Evolutionary conservation across 2,329 filamentous ascomycete species (phyloP), one percentile per base, ranked within the genome.

Genomic region (Fusarium nisikadoi): DNA sequence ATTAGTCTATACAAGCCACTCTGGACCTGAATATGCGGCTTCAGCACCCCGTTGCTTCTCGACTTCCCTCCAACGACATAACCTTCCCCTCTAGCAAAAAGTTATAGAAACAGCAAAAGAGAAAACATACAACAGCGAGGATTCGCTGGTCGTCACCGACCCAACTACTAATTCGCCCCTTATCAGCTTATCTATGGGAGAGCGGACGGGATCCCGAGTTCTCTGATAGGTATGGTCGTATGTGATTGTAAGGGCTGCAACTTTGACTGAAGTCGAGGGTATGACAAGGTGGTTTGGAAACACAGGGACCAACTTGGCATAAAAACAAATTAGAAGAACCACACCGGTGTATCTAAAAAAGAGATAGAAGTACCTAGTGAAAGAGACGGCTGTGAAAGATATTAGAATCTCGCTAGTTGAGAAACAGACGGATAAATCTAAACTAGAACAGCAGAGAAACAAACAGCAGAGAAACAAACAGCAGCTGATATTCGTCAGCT

Each of bases 61-160:
- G 17, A 9, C 7, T 11, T 10, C 11, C 8, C 31, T 27, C 23
- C 14, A 33, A 9, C 14, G 23, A n/a, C 27, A 10, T 5, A 38
- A 39, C 17, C 13, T 20, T 20, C 6, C 4, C 2, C 6, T 16
- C n/a, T 2, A 17, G 6, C n/a, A 52, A 62, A 41, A 62, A 19
- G 17, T 8, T 13, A 3, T 3, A 5, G 20, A 9, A 27, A 41
- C 3, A 27, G 19, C 27, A 46, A 65, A 47, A 63, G 17, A 13
- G 8, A 31, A 46, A 17, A 64, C 62, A 65, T 56, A 65, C 58
- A 63, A 49, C 49, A 65, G 49, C 49, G 59, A 41, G 62, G 62
- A 63, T 56, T 56, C 49, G 62, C 58, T 65, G 62, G 58, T 64
- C 62, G 56, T 64, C 62, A 64, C 56, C 56, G 55, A 63, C 61